Evolutionary conservation across 306 rosid genomes (phyloP).

Genomic region (Gillenia trifoliata): DNA sequence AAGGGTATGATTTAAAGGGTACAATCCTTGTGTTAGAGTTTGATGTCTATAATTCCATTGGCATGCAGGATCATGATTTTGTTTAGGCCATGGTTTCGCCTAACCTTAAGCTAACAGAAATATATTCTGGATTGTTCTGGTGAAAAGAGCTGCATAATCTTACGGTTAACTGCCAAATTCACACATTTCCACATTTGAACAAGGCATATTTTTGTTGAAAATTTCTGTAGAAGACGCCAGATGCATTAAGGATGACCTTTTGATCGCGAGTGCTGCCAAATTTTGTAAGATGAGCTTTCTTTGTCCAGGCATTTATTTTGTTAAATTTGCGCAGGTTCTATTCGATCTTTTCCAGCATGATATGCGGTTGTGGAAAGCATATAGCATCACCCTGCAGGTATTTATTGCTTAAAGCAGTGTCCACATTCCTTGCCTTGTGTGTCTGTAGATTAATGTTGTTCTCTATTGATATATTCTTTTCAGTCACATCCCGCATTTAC

Average conservation of each 20-base stretch:
- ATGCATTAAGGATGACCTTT: not conserved
- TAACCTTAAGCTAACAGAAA: too few relatives aligned
- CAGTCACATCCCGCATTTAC: conserved; percentile 57
- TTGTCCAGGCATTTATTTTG: not conserved
- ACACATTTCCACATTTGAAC: not conserved
- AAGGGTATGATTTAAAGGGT: too few relatives aligned
- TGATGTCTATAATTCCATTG: too few relatives aligned
- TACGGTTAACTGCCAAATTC: too few relatives aligned
- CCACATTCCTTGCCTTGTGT: not conserved
- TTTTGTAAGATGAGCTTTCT: conserved; percentile 5
- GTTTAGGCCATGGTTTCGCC: too few relatives aligned
- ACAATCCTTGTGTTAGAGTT: too few relatives aligned
- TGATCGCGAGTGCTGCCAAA: not conserved
- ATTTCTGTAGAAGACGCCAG: not conserved
- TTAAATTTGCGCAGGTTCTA: conserved; percentile 54
- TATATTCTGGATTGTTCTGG: too few relatives aligned
- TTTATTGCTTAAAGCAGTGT: not conserved
- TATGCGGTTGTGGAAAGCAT: conserved; percentile 81
- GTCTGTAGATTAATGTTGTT: not conserved
- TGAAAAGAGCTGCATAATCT: too few relatives aligned
- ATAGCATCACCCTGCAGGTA: conserved; percentile 79
- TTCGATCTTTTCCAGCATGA: conserved; percentile 81
- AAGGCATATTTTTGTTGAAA: not conserved
- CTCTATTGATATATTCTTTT: conserved; percentile 19
- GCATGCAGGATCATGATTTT: too few relatives aligned